Percentiles rank a stretch among this genome's conserved stretches.
Conservation (phyloP, 176 grass and related monocot genomes). For the Bonia amplexicaulis region DNA sequence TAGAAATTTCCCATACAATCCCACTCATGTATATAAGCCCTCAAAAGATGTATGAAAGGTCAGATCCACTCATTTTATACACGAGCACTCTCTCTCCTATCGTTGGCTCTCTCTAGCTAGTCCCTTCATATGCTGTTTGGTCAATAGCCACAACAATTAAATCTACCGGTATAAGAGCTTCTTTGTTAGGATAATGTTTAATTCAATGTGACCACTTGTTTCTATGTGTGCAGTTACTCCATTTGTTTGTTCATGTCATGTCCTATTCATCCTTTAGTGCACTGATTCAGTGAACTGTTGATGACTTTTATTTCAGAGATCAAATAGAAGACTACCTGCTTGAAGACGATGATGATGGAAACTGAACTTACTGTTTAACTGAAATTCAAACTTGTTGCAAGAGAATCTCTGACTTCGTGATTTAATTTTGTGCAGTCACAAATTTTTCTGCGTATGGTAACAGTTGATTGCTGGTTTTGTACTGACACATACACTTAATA, state of each 20-base stretch:
- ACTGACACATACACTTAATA: conserved; percentile 6
- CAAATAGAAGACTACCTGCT: conserved; percentile 72
- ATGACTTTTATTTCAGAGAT: conserved; percentile 47
- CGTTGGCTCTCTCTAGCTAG: no score
- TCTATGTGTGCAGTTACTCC: neutral
- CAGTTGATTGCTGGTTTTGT: neutral
- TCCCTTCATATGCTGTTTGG: no score
- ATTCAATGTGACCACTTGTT: neutral
- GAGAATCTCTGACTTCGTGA: conserved; percentile 4
- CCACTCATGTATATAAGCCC: no score
- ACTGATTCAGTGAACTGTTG: conserved; percentile 25
- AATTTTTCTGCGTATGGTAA: neutral
- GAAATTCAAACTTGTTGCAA: conserved; percentile 6
- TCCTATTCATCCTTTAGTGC: conserved; percentile 20
- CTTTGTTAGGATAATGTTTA: neutral
- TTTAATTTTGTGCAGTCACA: neutral
- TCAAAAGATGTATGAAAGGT: no score
- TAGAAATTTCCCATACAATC: no score
- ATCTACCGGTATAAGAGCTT: neutral
- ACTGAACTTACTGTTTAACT: conserved; percentile 24
- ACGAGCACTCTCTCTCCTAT: no score
- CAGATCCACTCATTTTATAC: no score
- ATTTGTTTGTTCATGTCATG: neutral
- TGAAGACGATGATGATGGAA: conserved; percentile 32
- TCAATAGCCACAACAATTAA: neutral